Base-by-base conservation (phyloP, 345 rosid genomes). In the Camelina laxa region DNA sequence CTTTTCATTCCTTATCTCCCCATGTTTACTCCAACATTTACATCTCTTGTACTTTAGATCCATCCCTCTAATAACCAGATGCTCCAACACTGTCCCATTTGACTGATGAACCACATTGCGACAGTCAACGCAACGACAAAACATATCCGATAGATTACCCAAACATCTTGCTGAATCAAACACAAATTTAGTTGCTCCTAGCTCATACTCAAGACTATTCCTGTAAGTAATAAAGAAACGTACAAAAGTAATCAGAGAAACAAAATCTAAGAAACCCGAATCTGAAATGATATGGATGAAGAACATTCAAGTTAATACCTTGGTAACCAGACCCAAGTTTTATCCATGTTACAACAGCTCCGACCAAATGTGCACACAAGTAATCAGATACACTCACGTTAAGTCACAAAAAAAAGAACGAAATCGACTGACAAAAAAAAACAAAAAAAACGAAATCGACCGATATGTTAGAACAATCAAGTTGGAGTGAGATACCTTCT, bases 321-420 rank as follows among this genome's bases (percentile, higher is more conserved):
- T 58, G 42, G 63, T 58, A 58, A 58, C 44, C 63, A 58, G 7
- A 31, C 13, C 44, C 63, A 58, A 33, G 41, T 13, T 58, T 31
- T 58, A 58, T 58, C 63, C 63, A 58, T 58, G 44, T n/a, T 33
- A n/a, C 63, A 58, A 16, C 3, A 58, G 63, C 63, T 58, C 39
- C 12, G 60, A 14, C 63, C 24, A 33, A 33, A 58, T 58, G 42
- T 31, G 42, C 47, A 41, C n/a, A 62, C 51, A 62, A 42, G 47
- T 42, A 3, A 38, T 38, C 42, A 38, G 47, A 13, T 1, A 42
- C n/a, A 42, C 6, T 42, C 14, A 13, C 14, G n/a, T 13, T 42
- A 42, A 12, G 47, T 1, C 47, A 42, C 47, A 42, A 13, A 42
- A 13, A 5, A 42, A 14, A 42, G n/a, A 42, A 42, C 47, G 0